Conservation (phyloP, 108 stramenopile species). For the Pseudonitzschia multistriata region DNA sequence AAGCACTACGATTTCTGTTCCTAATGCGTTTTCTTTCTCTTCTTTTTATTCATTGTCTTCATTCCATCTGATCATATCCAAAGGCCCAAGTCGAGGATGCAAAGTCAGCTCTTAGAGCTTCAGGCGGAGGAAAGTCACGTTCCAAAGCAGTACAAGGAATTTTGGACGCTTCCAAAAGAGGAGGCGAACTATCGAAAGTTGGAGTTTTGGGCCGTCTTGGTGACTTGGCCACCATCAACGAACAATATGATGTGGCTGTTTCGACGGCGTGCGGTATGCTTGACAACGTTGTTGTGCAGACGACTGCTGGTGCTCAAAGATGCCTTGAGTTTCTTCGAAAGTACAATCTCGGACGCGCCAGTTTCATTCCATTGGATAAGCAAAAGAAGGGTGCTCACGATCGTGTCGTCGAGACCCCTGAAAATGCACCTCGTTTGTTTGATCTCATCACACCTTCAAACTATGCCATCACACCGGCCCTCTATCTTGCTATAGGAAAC, state of each 20-base stretch:
- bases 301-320: conserved; percentile 90
- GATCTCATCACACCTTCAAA: conserved; percentile 81
- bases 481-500: conserved; percentile 92
- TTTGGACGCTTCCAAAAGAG: conserved; percentile 79
- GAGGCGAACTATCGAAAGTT: conserved; percentile 77
- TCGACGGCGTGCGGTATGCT: conserved; percentile 94
- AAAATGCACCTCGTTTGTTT: conserved; percentile 87
- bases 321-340: conserved; percentile 91
- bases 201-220: conserved; percentile 96
- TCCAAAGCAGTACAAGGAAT: conserved; percentile 78
- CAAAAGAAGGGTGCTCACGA: conserved; percentile 90
- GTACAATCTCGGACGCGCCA: conserved; percentile 92
- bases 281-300: conserved; percentile 95
- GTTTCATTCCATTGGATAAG: conserved; percentile 93
- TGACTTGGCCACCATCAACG: conserved; percentile 88
- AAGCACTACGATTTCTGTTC: not conserved
- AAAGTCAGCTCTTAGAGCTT: conserved; percentile 64
- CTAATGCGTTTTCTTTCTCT: not conserved
- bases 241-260: conserved; percentile 95
- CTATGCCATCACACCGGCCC: conserved; percentile 80
- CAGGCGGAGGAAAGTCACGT: conserved; percentile 36
- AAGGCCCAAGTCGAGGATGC: conserved; percentile 75
- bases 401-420: conserved; percentile 80
- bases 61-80: not conserved
- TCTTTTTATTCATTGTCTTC: not conserved